Evolutionary conservation across 495 filamentous ascomycete species (phyloP), one percentile per base, ranked within the genome.

Genomic region (Xylaria castorea): DNA sequence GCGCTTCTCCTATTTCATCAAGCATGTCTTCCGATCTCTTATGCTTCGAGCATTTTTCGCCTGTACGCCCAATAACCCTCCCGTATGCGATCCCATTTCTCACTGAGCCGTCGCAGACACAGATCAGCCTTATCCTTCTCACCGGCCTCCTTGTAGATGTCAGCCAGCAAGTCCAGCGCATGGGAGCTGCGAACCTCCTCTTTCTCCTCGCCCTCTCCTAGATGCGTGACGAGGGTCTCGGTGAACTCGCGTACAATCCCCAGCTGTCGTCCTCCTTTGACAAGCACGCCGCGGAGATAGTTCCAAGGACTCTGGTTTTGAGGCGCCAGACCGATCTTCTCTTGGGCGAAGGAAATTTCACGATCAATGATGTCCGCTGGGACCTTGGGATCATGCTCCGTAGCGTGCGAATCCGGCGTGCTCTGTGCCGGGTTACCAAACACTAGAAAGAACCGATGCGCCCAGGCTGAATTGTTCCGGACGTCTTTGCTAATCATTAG

Each of bases 391-490:
- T 88, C 81, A 27, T 81, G 74, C 36, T 87, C 83, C 2, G 81
- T 84, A 4, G 82, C 81, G 27, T 80, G 80, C 8, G 81, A 68
- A 36, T 84, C 87, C 3, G 83, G 80, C 66, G 90, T 90, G 20
- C 81, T 78, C 62, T 81, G 72, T 9, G 68, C 75, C 11, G 87
- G 90, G 85, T 89, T 79, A 0, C 92, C 92, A 79, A 98, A 97
- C 3, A 96, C 89, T 8, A 98, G 74, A 81, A 94, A 97, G 84
- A 93, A 98, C 16, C 96, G 90, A 84, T 99, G 97, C 74, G 94
- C 97, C 96, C 96, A 99, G 42, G 95, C 96, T 36, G 91, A 94
- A 80, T 99, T 99, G 81, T 99, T 99, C 75, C 94, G 87, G 64
- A 98, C 90, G 81, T 99, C 96, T 12, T 87, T 82, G 65, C 86